Base-by-base conservation (phyloP, 1,284 basidiomycete species). In the Dichomitus squalens region DNA sequence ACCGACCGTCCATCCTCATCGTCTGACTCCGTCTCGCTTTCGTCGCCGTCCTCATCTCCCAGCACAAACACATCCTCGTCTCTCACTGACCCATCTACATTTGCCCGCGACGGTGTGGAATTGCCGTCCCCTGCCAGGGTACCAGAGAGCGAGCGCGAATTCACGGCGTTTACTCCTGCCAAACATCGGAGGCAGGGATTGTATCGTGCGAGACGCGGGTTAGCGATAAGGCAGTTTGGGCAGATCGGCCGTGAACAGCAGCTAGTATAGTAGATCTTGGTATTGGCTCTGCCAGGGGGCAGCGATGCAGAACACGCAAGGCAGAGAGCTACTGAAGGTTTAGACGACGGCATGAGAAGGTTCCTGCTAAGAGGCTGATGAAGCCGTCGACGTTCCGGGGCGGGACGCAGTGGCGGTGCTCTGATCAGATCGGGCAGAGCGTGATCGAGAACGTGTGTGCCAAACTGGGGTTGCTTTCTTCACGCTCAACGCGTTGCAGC, bases 161-260 rank as follows among this genome's bases (percentile, higher is more conserved):
- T 64, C 27, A 86, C 73, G 7, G 79, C 79, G 31, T 70, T 76
- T 2, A 84, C 79, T 9, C 86, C 86, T 16, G 76, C 81, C 1
- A 87, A 75, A 67, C 87, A 89, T 11, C 78, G 76, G 14, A 89
- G 70, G 68, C 87, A 89, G 5, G 87, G 87, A 64, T 87, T 74
- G 62, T 88, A 88, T 53, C 84, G 74, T 21, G 76, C 71, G 21
- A 89, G 74, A 16, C 86, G 78, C 3, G 86, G 84, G 64, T 88
- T 88, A 5, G 73, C 66, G 3, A 68, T 49, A 20, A 85, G 70
- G 64, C 87, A 89, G 1, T 68, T 55, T 4, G 77, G 73, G 61
- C 87, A 89, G 38, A 89, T 88, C 1, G 83, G 82, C 2, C 80
- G 77, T 12, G 64, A 61, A 70, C 87, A 89, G 70, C 87, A 88